Base-by-base conservation (phyloP, 2,329 filamentous ascomycete species). In the Fusarium buxicola region DNA sequence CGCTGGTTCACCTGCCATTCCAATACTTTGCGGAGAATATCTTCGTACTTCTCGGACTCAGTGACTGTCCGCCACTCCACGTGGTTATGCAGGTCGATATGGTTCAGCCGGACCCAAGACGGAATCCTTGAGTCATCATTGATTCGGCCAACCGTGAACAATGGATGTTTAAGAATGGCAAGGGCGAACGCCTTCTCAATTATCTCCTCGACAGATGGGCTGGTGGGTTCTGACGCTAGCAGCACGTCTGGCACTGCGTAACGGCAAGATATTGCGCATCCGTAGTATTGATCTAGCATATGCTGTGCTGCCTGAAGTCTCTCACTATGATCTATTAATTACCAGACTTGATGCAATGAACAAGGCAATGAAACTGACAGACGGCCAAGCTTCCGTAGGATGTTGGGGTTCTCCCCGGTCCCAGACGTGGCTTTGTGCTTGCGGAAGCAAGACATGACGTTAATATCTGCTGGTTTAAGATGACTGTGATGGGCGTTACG, bases 231-330 rank as follows among this genome's bases (percentile, higher is more conserved):
- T 1, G 49, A 35, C 3, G 12, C 5, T 5, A 12, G 18, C 1
- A 51, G 8, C 7, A 15, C 3, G 10, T 41, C 21, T 0, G 41
- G 46, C 7, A 63, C 10, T 1, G 12, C 12, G 18, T 63, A 64
- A 2, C 60, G 55, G 9, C 60, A 64, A 2, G 55, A 51, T 34
- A 64, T 12, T 1, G 38, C 60, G 15, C 59, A 64, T 5, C 60
- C 59, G 0, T 47, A 10, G 8, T 56, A 60, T 2, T 51, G 5
- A 0, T 18, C 34, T 4, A 63, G 7, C 3, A 28, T n/a, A 46
- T 63, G 60, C 2, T 24, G 24, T 4, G 49, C 48, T 0, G 40
- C 39, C n/a, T 63, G 49, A 7, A 40, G 31, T 2, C 31, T 5
- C 18, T 64, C 60, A 3, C 55, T 63, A 9, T 5, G 2, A 15